Evolutionary conservation across 2,329 filamentous ascomycete genomes (phyloP).

Genomic region (Thelonectria olida): DNA sequence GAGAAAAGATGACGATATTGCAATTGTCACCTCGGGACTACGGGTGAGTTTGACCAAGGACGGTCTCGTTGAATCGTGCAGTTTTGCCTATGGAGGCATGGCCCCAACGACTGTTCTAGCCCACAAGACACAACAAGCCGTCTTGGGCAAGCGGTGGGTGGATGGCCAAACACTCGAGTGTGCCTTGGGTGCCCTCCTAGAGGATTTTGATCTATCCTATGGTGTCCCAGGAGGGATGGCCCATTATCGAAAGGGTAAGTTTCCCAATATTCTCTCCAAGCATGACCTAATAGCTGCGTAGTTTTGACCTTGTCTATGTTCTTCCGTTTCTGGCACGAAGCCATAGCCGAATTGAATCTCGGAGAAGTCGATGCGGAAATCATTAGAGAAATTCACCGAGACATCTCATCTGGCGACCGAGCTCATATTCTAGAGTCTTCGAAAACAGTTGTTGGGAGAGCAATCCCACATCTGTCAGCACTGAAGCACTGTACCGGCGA

Average conservation of each 20-base stretch:
- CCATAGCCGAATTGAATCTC: constrained; percentile 1
- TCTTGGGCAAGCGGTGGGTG: constrained; percentile 8
- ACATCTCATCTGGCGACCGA: constrained; percentile 9
- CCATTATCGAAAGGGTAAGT: constrained; percentile 12
- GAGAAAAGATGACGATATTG: constrained; percentile 93
- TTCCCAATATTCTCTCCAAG: background rate
- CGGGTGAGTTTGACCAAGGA: constrained; percentile 60
- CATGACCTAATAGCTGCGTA: background rate
- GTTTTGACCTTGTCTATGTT: constrained; percentile 19
- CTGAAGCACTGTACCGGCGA: constrained; percentile 88
- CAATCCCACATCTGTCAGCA: constrained; percentile 80
- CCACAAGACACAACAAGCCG: constrained; percentile 1
- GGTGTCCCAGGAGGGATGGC: constrained; percentile 22
- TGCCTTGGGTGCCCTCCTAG: background rate
- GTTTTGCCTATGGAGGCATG: constrained; percentile 20
- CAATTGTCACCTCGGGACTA: constrained; percentile 86
- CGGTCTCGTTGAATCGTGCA: constrained; percentile 1
- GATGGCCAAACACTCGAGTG: constrained; percentile 3
- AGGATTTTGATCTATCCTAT: constrained; percentile 10
- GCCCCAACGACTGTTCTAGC: constrained; percentile 11
- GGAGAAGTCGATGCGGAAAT: constrained; percentile 64
- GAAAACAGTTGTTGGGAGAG: constrained; percentile 7
- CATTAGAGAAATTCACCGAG: constrained; percentile 77
- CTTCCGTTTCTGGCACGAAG: constrained; percentile 21
- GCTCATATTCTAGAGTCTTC: constrained; percentile 4